A percentile compares a stretch with the other conserved stretches of the same genome.
Evolutionary conservation across 1,284 basidiomycete species (phyloP).

Genomic region (Irpex sp.): DNA sequence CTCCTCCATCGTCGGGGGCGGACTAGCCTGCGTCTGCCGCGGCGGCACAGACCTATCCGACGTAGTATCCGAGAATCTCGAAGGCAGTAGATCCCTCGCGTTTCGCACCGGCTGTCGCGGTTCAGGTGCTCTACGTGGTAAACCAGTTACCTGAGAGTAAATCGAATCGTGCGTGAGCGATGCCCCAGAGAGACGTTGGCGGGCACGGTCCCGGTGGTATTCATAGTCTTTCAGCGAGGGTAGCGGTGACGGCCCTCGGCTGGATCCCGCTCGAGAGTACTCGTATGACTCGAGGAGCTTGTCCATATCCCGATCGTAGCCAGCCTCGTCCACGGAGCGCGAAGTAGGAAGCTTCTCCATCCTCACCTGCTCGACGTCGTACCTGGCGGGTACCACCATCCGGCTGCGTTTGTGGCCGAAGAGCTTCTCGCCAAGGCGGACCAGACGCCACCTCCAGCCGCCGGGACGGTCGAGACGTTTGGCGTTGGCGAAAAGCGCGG

Average conservation of each 20-base stretch:
- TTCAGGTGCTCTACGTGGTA: slow-evolving; percentile 54
- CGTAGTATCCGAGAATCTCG: slow-evolving; percentile 39
- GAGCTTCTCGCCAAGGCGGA: slow-evolving; percentile 51
- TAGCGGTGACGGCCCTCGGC: slow-evolving; percentile 34
- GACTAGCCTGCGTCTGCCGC: neutral
- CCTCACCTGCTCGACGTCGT: slow-evolving; percentile 38
- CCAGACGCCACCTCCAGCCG: slow-evolving; percentile 52
- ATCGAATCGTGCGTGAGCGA: slow-evolving; percentile 50
- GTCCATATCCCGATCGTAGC: slow-evolving; percentile 46
- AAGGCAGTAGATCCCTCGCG: slow-evolving; percentile 33
- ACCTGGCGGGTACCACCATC: slow-evolving; percentile 17
- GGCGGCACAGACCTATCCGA: slow-evolving; percentile 7
- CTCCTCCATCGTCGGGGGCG: slow-evolving; percentile 15
- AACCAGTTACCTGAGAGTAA: slow-evolving; percentile 66
- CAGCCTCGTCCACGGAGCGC: slow-evolving; percentile 39
- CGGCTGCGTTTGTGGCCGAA: slow-evolving; percentile 45
- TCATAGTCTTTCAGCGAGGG: slow-evolving; percentile 27
- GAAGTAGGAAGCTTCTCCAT: slow-evolving; percentile 30
- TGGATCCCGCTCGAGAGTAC: slow-evolving; percentile 35
- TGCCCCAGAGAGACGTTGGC: slow-evolving; percentile 21
- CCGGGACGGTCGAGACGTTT: slow-evolving; percentile 47
- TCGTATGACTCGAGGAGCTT: slow-evolving; percentile 51
- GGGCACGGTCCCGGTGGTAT: slow-evolving; percentile 13
- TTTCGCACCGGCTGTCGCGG: slow-evolving; percentile 63
- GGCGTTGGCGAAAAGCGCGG: slow-evolving; percentile 57